Base-by-base conservation (phyloP, 441 rosid species). In the Brassica hybrid region DNA sequence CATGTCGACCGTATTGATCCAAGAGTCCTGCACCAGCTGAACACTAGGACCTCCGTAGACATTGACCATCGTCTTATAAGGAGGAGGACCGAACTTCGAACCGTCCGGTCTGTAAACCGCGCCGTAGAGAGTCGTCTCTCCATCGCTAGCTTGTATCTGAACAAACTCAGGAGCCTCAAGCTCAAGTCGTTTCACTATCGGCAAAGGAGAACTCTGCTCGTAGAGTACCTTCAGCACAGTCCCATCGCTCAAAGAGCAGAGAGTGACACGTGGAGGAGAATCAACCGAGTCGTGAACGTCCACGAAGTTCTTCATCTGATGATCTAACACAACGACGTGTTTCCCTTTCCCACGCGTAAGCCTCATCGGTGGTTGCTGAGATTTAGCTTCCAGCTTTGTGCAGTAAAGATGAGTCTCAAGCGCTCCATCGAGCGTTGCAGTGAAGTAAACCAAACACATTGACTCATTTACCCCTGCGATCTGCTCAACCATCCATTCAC, bases 401-500 rank as follows among this genome's bases (percentile, higher is more conserved):
- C 83, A 80, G 83, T 95, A 95, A 63, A 95, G 94, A 80, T 95
- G 86, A 2, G 88, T 87, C 64, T 88, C 95, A 76, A 88, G 82
- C 21, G 97, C 95, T 68, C 96, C 94, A 64, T 95, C 96, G 9
- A 89, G 76, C 50, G 96, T 91, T 34, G 87, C 99, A 7, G 96
- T 93, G 85, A 95, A 95, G 79, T 91, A 95, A 13, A 93, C 85
- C 25, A 88, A 76, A 61, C 89, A 87, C 21, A 82, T 68, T n/a
- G 85, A 84, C 87, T 95, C 99, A 71, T 93, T 88, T 62, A 95
- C 83, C 16, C 98, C 98, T 32, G 91, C 85, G 38, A 93, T 82
- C 85, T 95, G 98, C 81, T 93, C 99, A 78, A 93, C 97, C 92
- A 91, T 86, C 97, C 98, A 90, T 61, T 93, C 92, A 67, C 99